Evolutionary conservation across 805 yeast genomes (phyloP), one percentile per base, ranked within the genome.

Genomic region (Saccharomycopsis schoenii): DNA sequence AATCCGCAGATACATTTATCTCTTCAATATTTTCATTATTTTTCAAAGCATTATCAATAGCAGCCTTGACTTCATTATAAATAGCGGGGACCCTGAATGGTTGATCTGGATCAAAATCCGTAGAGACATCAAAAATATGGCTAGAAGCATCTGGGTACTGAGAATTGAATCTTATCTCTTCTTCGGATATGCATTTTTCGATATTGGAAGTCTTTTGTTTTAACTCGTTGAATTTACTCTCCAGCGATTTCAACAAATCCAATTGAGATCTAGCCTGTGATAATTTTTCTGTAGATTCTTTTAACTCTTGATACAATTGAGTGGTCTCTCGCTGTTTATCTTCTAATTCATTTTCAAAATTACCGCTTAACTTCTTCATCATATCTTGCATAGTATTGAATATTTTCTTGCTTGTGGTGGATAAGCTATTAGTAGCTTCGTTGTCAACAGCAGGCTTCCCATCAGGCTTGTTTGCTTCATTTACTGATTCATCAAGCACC

Each of bases 101-200:
- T 68, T 89, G 93, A 72, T 92, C 97, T 0, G 96, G 93, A 71
- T 88, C 93, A 67, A 83, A 86, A 61, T 80, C 83, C 1, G 59
- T 58, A 25, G 25, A 58, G 29, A 41, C 47, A 25, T 80, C 80
- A 63, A 72, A 78, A 66, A 70, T 68, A 67, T 75, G 72, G 69
- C 72, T 70, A 63, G 68, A 69, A 41, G 73, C 77, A 21, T 74
- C 77, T 63, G 72, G 73, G 59, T 74, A 73, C 58, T 70, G 73
- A 56, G 76, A 74, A 41, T 76, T 69, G 71, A 86, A 87, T 61
- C 78, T 76, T 21, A 73, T 73, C 62, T 85, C 85, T 65, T 88
- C 92, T 57, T 82, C 86, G 12, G 74, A 73, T 25, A 86, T 83
- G 0, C 89, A 88, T 42, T 82, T 82, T 64, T 82, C 82, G 17